Conservation (phyloP, 1,139 yeast species). For the Groenewaldozyma auringiensis region DNA sequence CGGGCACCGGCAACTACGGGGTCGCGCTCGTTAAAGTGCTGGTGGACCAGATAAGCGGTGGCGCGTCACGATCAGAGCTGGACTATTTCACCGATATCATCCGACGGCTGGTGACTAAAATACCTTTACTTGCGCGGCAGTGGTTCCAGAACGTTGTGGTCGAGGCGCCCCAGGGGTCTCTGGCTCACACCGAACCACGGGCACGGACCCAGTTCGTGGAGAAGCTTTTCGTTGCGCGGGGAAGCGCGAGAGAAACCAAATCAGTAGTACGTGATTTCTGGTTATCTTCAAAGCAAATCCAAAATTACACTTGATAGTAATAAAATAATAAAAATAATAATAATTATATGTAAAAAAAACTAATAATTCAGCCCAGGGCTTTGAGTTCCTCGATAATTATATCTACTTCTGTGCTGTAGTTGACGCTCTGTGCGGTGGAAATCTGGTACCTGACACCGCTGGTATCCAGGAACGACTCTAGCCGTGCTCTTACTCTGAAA, state of each 20-base stretch:
- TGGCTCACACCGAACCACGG: constrained; percentile 16
- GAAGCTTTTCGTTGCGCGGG: constrained; percentile 55
- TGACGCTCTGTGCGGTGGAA: constrained; percentile 46
- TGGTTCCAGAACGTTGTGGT: constrained; percentile 41
- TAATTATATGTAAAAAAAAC: not conserved
- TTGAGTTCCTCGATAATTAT: constrained; percentile 44
- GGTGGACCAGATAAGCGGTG: constrained; percentile 29
- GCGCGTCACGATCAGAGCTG: constrained; percentile 53
- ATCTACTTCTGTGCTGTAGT: constrained; percentile 56
- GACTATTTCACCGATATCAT: constrained; percentile 51
- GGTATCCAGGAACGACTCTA: constrained; percentile 70
- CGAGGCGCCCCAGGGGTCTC: constrained; percentile 14
- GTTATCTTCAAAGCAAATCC: constrained; percentile 40
- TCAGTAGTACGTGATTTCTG: constrained; percentile 56
- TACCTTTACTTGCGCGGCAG: constrained; percentile 40
- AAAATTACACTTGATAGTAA: too few relatives aligned
- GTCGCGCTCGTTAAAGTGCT: constrained; percentile 20
- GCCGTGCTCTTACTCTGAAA: constrained; percentile 73
- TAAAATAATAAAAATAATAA: not conserved
- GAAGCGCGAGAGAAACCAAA: constrained; percentile 48
- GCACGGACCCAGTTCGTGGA: constrained; percentile 38
- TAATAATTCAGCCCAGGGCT: not conserved
- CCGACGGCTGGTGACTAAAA: constrained; percentile 46
- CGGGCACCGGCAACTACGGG: constrained; percentile 16
- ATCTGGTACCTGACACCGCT: constrained; percentile 66